A percentile compares a stretch with the other conserved stretches of the same genome.
These are phyloP conservation scores for Leishmania martiniquensis DNA, from an alignment of 208 protist genomes.

Conservation along the genomic window DNA sequence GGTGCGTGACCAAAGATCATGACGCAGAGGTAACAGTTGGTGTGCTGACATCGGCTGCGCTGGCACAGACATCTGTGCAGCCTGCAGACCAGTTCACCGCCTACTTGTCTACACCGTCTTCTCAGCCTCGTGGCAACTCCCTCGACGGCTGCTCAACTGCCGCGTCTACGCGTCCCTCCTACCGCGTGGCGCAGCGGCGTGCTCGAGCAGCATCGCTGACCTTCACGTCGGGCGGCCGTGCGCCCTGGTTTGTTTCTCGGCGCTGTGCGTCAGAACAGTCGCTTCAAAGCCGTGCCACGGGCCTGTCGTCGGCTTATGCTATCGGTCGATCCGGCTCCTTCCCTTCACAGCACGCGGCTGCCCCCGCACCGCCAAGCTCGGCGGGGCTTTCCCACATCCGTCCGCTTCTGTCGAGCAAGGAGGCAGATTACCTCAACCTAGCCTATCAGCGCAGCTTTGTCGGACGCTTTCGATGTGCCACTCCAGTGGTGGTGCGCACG, in stretches of 20 bases:
- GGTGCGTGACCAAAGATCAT: background rate
- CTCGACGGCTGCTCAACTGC: background rate
- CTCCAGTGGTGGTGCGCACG: slow-evolving; percentile 40
- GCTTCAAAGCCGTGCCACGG: background rate
- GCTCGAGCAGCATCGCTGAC: background rate
- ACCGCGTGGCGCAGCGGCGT: slow-evolving; percentile 6
- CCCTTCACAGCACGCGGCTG: background rate
- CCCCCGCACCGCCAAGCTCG: background rate
- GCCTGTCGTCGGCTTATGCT: background rate
- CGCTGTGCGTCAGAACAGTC: background rate
- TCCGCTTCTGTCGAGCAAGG: slow-evolving; percentile 13
- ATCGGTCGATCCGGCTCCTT: background rate
- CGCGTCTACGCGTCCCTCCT: background rate
- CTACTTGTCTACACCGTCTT: background rate
- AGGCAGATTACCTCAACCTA: slow-evolving; percentile 30
- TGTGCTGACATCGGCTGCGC: slow-evolving; percentile 1
- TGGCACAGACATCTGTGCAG: background rate
- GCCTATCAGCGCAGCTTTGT: slow-evolving; percentile 28
- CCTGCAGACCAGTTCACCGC: background rate
- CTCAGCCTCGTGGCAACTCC: background rate
- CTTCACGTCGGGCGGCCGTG: background rate
- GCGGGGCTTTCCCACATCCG: background rate
- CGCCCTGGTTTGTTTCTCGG: background rate
- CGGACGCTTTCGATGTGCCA: slow-evolving; percentile 45
- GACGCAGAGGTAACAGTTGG: background rate